These are phyloP conservation scores for Metschnikowia orientalis DNA, from an alignment of 805 yeast species.

Conservation along the genomic window DNA sequence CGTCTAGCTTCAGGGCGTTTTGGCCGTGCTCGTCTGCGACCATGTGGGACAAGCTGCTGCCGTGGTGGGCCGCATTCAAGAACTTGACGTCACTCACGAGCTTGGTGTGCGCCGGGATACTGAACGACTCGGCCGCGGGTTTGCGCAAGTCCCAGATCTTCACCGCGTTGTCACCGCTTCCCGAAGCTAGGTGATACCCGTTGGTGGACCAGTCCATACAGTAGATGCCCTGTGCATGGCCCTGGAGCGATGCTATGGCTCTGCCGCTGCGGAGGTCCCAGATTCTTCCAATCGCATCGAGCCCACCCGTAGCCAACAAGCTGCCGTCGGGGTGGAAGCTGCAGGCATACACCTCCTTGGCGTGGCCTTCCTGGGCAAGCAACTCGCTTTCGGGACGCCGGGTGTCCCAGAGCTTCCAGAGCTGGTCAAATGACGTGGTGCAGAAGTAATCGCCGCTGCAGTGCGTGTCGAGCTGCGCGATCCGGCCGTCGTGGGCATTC, in stretches of 20 bases:
- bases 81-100: constrained; percentile 65
- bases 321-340: constrained; percentile 76
- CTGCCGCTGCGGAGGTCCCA: constrained; percentile 89
- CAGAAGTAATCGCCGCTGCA: constrained; percentile 56
- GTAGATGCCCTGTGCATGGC: constrained; percentile 72
- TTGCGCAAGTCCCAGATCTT: constrained; percentile 83
- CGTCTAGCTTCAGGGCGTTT: constrained; percentile 26
- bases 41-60: constrained; percentile 13
- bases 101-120: constrained; percentile 73
- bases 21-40: constrained; percentile 29
- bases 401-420: constrained; percentile 88
- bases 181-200: constrained; percentile 75
- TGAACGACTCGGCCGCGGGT: constrained; percentile 28
- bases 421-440: constrained; percentile 74
- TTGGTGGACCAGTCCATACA: constrained; percentile 69
- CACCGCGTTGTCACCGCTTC: constrained; percentile 75
- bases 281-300: constrained; percentile 64
- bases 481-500: constrained; percentile 44
- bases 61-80: constrained; percentile 23
- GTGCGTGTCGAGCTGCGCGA: constrained; percentile 59
- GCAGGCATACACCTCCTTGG: constrained; percentile 61
- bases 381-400: constrained; percentile 39
- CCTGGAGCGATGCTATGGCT: constrained; percentile 51
- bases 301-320: constrained; percentile 68
- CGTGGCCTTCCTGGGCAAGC: constrained; percentile 80